phyloP scores from a whole-genome alignment of 2,329 filamentous ascomycete species.

The Fusarium drepaniforme region DNA sequence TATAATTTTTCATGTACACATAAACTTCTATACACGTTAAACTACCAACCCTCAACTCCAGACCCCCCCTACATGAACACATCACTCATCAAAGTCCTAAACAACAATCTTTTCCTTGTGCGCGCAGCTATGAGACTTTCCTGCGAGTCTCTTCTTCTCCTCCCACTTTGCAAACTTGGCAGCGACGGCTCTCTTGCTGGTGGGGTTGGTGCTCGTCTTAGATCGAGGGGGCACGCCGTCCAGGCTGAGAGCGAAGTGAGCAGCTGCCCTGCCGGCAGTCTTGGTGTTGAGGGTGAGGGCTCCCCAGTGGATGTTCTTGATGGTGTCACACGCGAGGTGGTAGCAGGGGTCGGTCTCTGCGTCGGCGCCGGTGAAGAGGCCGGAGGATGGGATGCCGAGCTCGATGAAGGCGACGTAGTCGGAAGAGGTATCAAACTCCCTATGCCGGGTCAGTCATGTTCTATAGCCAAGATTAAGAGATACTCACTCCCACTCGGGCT shows the following conservation, averaged over 20 bases:
- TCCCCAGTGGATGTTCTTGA: conserved; percentile 56
- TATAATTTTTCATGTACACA: not conserved
- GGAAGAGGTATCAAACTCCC: conserved; percentile 52
- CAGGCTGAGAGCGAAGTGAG: conserved; percentile 53
- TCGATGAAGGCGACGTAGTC: conserved; percentile 57
- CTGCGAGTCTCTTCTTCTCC: conserved; percentile 37
- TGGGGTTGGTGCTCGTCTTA: conserved; percentile 45
- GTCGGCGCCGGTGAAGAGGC: conserved; percentile 56
- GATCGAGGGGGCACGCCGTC: conserved; percentile 50
- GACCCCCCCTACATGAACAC: not conserved
- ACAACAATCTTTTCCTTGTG: conserved; percentile 40
- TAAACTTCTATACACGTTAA: not conserved
- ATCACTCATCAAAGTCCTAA: not conserved
- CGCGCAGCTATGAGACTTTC: conserved; percentile 47
- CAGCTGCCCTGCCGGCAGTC: conserved; percentile 64
- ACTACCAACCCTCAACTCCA: conserved; percentile 1
- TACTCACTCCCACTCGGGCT: conserved; percentile 48
- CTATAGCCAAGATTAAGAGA: accelerated
- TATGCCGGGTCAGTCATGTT: conserved; percentile 24
- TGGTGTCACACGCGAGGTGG: conserved; percentile 55
- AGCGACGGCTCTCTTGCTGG: conserved; percentile 40
- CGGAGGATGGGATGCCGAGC: conserved; percentile 54
- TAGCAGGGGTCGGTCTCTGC: conserved; percentile 52
- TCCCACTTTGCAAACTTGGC: conserved; percentile 43
- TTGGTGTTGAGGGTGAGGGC: conserved; percentile 54